Conservation (phyloP, 495 filamentous ascomycete genomes). For the Neurospora sp. region DNA sequence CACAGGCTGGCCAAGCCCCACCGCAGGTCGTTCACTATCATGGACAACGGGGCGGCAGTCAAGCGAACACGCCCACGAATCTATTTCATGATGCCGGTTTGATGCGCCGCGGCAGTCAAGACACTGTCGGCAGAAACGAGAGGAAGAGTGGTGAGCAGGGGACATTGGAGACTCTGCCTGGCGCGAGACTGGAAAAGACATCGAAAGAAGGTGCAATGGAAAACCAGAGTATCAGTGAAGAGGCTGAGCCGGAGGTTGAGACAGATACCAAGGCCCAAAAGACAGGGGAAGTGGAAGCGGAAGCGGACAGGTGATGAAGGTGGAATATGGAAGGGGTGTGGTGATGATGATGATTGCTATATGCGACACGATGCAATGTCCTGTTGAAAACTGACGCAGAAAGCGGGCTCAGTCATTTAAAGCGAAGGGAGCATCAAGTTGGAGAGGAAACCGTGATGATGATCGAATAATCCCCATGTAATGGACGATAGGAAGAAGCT, state of each 20-base stretch:
- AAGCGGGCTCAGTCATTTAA: not conserved
- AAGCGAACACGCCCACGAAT: constrained; percentile 48
- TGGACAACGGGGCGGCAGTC: constrained; percentile 48
- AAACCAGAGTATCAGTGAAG: not conserved
- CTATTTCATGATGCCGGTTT: constrained; percentile 28
- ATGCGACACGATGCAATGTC: not conserved
- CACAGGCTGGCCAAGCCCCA: constrained; percentile 46
- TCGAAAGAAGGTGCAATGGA: not conserved
- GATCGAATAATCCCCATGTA: not conserved
- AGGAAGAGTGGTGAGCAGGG: constrained; percentile 20
- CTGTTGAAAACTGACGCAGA: not conserved
- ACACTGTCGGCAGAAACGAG: constrained; percentile 15
- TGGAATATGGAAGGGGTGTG: constrained; percentile 3
- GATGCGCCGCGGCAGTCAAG: constrained; percentile 31
- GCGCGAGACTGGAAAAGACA: constrained; percentile 19
- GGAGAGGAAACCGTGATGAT: not conserved
- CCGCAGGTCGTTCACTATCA: constrained; percentile 55
- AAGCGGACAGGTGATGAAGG: constrained; percentile 8
- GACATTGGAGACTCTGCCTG: constrained; percentile 28
- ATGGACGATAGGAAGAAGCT: not conserved
- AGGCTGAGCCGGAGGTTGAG: not conserved
- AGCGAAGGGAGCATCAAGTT: not conserved
- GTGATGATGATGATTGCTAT: not conserved
- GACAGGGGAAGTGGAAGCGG: constrained; percentile 2
- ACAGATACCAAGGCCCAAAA: not conserved